A percentile compares a stretch with the other conserved stretches of the same genome.
Conservation (phyloP, 768 basidiomycete species). For the Phylloporus arenicola region DNA sequence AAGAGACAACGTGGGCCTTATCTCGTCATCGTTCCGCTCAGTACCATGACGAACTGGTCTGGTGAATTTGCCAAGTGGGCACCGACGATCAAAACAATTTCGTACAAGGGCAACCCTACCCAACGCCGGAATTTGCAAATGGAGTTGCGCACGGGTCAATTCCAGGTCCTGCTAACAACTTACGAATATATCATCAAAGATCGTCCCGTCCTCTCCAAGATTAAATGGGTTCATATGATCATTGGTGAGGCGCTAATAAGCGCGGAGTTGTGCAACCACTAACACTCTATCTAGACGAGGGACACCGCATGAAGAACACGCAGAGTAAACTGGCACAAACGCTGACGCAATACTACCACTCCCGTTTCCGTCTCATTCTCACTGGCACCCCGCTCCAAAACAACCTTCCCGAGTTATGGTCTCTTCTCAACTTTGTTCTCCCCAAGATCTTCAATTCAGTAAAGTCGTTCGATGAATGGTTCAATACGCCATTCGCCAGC, state of each 20-base stretch:
- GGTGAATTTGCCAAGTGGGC: conserved; percentile 98
- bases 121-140: conserved; percentile 74
- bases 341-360: conserved; percentile 87
- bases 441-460: conserved; percentile 98
- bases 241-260: conserved; percentile 51
- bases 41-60: conserved; percentile 96
- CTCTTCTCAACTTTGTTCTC: conserved; percentile 89
- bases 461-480: conserved; percentile 99
- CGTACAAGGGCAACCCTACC: conserved; percentile 89
- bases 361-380: conserved; percentile 87
- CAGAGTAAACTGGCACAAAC: conserved; percentile 87
- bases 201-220: conserved; percentile 80
- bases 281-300: conserved; percentile 59
- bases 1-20: conserved; percentile 96
- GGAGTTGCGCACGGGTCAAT: conserved; percentile 73
- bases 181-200: conserved; percentile 99
- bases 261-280: neutral
- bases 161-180: conserved; percentile 90
- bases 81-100: conserved; percentile 67
- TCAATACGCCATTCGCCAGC: conserved; percentile 98
- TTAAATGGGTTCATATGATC: conserved; percentile 97
- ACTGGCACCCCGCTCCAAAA: conserved; percentile 97
- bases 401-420: conserved; percentile 94
- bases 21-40: conserved; percentile 91
- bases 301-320: conserved; percentile 97